Evolutionary conservation across 345 rosid genomes (phyloP).

Genomic region (Hibiscus tridactylites): DNA sequence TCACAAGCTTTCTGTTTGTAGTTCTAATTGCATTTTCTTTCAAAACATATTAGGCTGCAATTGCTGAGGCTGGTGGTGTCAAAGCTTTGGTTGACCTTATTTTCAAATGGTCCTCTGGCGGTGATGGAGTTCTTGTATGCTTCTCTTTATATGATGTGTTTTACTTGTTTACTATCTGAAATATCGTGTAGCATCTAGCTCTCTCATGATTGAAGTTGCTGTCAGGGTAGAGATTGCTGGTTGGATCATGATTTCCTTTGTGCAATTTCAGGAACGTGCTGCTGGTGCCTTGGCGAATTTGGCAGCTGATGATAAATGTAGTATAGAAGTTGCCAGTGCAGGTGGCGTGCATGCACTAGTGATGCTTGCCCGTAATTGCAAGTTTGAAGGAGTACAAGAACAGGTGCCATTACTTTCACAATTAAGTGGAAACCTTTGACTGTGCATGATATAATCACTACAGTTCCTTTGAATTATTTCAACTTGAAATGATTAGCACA

Average conservation of each 20-base stretch:
- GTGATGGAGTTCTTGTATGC: slow-evolving; percentile 73
- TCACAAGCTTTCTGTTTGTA: background rate
- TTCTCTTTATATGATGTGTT: background rate
- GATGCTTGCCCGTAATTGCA: too few relatives aligned
- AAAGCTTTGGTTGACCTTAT: slow-evolving; percentile 74
- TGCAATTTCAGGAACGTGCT: background rate
- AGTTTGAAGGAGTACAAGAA: too few relatives aligned
- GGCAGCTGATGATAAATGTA: too few relatives aligned
- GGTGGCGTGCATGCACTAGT: too few relatives aligned
- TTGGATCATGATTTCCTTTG: slow-evolving; percentile 1
- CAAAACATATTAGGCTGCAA: slow-evolving; percentile 45
- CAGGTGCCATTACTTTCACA: too few relatives aligned
- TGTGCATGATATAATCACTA: too few relatives aligned
- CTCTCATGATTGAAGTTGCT: background rate
- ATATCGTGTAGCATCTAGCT: background rate
- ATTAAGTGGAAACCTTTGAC: too few relatives aligned
- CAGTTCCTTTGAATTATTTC: background rate
- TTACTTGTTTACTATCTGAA: background rate
- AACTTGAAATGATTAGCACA: background rate
- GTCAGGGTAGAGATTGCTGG: background rate
- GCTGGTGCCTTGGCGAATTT: too few relatives aligned
- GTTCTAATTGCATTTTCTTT: background rate
- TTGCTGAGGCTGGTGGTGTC: slow-evolving; percentile 77
- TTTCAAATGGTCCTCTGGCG: slow-evolving; percentile 68
- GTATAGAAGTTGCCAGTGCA: too few relatives aligned